phyloP scores from a whole-genome alignment of 2,329 filamentous ascomycete species.

The Lachnellula occidentalis region DNA sequence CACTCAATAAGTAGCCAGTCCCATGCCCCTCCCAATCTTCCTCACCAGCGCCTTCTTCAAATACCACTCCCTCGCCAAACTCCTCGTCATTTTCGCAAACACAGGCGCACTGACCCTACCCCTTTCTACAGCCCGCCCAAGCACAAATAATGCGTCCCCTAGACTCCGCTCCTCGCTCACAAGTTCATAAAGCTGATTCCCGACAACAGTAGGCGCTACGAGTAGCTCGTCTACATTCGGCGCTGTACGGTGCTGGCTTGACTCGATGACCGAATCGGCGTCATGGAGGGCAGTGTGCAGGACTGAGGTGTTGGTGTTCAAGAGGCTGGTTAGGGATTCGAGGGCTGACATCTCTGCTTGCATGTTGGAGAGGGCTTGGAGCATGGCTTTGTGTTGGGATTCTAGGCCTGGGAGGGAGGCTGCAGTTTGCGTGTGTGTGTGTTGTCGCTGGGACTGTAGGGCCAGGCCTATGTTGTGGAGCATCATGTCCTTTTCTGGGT shows the following conservation, averaged over 20 bases:
- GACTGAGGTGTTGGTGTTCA: constrained; percentile 73
- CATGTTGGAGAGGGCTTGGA: constrained; percentile 61
- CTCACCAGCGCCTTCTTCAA: constrained; percentile 74
- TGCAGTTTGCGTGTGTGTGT: constrained; percentile 65
- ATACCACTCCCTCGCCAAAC: constrained; percentile 73
- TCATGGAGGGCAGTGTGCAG: constrained; percentile 71
- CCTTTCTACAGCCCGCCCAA: constrained; percentile 68
- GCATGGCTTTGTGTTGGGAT: constrained; percentile 74
- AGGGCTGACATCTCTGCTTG: constrained; percentile 70
- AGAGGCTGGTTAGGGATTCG: constrained; percentile 61
- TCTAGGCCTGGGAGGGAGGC: constrained; percentile 69
- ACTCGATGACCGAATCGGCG: constrained; percentile 72
- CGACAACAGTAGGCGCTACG: constrained; percentile 89
- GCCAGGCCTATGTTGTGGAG: constrained; percentile 69
- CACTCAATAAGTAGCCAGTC: constrained; percentile 39
- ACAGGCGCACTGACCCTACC: constrained; percentile 66
- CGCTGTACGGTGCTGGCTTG: constrained; percentile 61
- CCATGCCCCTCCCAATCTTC: constrained; percentile 75
- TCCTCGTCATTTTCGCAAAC: constrained; percentile 73
- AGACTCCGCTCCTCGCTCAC: constrained; percentile 85
- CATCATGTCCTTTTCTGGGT: constrained; percentile 90
- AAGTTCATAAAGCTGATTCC: constrained; percentile 83
- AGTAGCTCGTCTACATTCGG: constrained; percentile 85
- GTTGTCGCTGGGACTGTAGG: constrained; percentile 63
- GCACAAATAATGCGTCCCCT: constrained; percentile 78